A percentile compares a stretch with the other conserved stretches of the same genome.
Evolutionary conservation across 73 alveolate genomes (phyloP).

Genomic region (Tetrahymena thermophila): DNA sequence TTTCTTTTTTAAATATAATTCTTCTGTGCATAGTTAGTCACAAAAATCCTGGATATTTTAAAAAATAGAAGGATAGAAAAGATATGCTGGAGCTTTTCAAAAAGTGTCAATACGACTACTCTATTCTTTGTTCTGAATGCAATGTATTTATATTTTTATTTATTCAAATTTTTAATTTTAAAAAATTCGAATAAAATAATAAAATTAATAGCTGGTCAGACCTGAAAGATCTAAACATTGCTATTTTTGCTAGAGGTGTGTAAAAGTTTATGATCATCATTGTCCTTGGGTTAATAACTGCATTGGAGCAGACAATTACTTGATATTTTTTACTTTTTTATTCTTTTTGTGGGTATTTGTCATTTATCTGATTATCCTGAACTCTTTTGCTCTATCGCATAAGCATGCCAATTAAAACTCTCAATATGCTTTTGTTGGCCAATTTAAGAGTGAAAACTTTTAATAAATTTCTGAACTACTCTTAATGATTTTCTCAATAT

Average conservation of each 20-base stretch:
- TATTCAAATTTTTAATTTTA: not conserved
- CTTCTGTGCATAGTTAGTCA: not conserved
- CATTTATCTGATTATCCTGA: not conserved
- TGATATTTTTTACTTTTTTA: slow-evolving; percentile 27
- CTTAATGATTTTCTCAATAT: not conserved
- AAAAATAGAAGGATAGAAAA: not conserved
- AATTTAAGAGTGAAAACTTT: not conserved
- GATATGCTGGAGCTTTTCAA: slow-evolving; percentile 3
- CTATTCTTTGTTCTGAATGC: slow-evolving; percentile 59
- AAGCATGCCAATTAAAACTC: not conserved
- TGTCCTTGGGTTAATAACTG: slow-evolving; percentile 86
- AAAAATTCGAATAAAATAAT: not conserved
- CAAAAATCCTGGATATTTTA: not conserved
- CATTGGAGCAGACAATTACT: slow-evolving; percentile 39
- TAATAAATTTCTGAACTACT: not conserved
- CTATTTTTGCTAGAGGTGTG: slow-evolving; percentile 33
- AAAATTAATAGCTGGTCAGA: slow-evolving; percentile 19
- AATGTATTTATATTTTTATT: slow-evolving; percentile 2
- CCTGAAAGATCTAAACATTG: slow-evolving; percentile 51
- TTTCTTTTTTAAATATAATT: not conserved
- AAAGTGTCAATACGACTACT: slow-evolving; percentile 23
- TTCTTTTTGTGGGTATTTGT: slow-evolving; percentile 5
- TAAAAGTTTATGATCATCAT: slow-evolving; percentile 60
- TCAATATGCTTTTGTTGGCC: not conserved
- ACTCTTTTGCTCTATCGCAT: not conserved